Base-by-base conservation (phyloP, 2,329 filamentous ascomycete species). In the Monilinia fructigena region DNA sequence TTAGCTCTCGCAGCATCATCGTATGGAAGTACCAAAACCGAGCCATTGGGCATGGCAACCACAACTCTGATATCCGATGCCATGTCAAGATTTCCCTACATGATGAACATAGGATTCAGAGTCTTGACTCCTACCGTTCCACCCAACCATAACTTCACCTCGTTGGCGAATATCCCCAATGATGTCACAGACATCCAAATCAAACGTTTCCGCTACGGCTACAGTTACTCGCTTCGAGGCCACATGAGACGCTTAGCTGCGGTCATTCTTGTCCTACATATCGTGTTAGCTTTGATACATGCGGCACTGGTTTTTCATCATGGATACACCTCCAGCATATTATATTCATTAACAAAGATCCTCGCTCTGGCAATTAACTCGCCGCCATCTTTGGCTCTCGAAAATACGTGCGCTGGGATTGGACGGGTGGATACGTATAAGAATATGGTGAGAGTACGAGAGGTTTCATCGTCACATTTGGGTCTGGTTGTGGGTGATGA, bases 201-300 rank as follows among this genome's bases (percentile, higher is more conserved):
- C 4, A 35, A n/a, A 20, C 53, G 28, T 20, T 55, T 18, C 18
- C 53, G 54, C 7, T 23, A 55, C n/a, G 54, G 54, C 31, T 55
- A 55, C 20, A 55, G 54, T n/a, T 55, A 55, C 54, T 55, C 54
- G 11, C 54, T 55, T 14, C 31, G 14, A 5, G 35, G 54, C 54
- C 8, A 5, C 2, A 55, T 20, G 20, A 55, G 54, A 18, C 20
- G 20, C 26, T 40, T 40, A 20, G 31, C 54, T 14, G 20, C 40
- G 5, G 20, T 18, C 16, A 47, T 47, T 20, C 45, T 47, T 20
- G 4, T 47, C 1, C 7, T 47, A 6, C 45, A 47, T 20, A 3
- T 8, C 7, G 6, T 47, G 18, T 18, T 47, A 2, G 45, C 45
- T 7, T 20, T 47, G 45, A 47, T 47, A 18, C 45, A 47, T 7